Conservation (phyloP, 148 eudicot species). For the Pharnaceum exiguum region DNA sequence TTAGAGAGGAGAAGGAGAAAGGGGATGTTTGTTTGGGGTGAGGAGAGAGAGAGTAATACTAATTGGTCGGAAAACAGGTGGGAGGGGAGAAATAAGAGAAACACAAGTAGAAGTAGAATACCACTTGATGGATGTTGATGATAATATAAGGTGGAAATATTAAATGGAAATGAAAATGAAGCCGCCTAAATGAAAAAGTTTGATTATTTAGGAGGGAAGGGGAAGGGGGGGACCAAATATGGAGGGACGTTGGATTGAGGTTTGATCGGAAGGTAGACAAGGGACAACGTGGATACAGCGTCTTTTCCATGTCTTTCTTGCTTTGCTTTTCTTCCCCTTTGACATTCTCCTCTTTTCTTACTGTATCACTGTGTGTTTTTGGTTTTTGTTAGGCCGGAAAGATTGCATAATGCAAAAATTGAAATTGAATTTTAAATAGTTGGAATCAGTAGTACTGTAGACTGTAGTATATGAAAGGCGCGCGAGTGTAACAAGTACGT, state of each 20-base stretch:
- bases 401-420: no score
- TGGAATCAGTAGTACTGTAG: no score
- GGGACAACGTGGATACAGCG: slow-evolving; percentile 33
- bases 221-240: slow-evolving; percentile 18
- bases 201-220: neutral
- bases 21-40: neutral
- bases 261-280: slow-evolving; percentile 27
- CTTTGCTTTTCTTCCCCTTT: neutral
- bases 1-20: neutral
- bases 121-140: neutral
- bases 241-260: slow-evolving; percentile 27
- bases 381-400: no score
- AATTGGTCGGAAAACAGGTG: slow-evolving; percentile 15
- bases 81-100: neutral
- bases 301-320: slow-evolving; percentile 35
- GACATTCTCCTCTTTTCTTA: neutral
- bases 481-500: no score
- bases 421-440: no score
- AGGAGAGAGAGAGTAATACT: neutral
- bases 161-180: slow-evolving; percentile 6
- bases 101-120: neutral
- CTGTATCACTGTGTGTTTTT: neutral
- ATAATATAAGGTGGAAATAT: neutral
- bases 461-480: no score
- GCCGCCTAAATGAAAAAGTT: slow-evolving; percentile 23